These are phyloP conservation scores for Starmerella riodocensis DNA, from an alignment of 805 yeast genomes.

Conservation along the genomic window DNA sequence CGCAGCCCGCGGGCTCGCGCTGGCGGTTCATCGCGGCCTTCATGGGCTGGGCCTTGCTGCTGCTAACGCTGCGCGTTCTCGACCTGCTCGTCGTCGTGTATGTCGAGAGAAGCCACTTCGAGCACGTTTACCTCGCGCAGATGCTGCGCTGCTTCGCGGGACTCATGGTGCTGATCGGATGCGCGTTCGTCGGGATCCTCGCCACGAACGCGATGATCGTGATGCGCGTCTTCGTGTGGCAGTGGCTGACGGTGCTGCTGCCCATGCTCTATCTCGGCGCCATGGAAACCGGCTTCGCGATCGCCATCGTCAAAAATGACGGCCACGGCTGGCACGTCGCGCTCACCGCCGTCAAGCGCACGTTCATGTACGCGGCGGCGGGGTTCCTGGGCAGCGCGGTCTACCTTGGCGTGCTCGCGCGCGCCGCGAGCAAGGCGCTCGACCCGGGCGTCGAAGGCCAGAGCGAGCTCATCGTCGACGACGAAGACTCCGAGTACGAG, in stretches of 20 bases:
- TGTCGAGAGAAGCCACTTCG: slow-evolving; percentile 1
- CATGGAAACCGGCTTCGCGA: slow-evolving; percentile 1
- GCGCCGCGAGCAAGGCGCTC: slow-evolving; percentile 20
- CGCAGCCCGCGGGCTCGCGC: not conserved
- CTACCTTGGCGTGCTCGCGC: slow-evolving; percentile 21
- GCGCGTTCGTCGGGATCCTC: slow-evolving; percentile 18
- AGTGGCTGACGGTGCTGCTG: slow-evolving; percentile 18
- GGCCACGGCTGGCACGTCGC: not conserved
- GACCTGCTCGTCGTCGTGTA: slow-evolving; percentile 6
- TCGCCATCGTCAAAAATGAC: not conserved
- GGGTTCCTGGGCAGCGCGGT: slow-evolving; percentile 20
- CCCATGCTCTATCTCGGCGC: slow-evolving; percentile 10
- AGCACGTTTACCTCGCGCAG: slow-evolving; percentile 13
- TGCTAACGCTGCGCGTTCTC: slow-evolving; percentile 6
- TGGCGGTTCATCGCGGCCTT: not conserved
- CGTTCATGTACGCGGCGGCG: slow-evolving; percentile 16
- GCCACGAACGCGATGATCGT: slow-evolving; percentile 14
- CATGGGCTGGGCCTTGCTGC: not conserved
- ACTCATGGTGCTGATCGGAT: slow-evolving; percentile 18
- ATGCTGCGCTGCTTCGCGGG: slow-evolving; percentile 17
- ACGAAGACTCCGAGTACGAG: slow-evolving; percentile 20
- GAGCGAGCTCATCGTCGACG: slow-evolving; percentile 22
- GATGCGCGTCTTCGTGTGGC: slow-evolving; percentile 18
- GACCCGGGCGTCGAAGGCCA: slow-evolving; percentile 22
- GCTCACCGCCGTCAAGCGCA: not conserved